Conservation (phyloP, 768 basidiomycete genomes). For the Rossbeevera mucosa region DNA sequence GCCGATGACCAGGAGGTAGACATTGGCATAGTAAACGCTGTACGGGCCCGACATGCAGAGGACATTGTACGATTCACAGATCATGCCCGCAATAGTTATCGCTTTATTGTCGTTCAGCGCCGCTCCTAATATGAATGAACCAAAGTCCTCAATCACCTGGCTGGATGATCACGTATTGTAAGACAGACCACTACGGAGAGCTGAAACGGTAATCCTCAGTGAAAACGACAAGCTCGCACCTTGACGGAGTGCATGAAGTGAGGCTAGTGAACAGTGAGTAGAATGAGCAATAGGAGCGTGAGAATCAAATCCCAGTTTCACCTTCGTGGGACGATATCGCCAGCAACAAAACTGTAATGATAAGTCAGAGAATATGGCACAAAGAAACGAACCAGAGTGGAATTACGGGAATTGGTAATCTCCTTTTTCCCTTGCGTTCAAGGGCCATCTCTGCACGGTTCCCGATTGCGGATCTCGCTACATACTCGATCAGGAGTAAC, state of each 20-base stretch:
- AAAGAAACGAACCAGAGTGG: neutral
- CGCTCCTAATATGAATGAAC: neutral
- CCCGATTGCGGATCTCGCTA: slow-evolving; percentile 63
- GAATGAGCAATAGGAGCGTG: slow-evolving; percentile 4
- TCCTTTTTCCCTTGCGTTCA: slow-evolving; percentile 70
- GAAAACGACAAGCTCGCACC: slow-evolving; percentile 34
- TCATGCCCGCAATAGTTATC: slow-evolving; percentile 67
- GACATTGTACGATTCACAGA: slow-evolving; percentile 64
- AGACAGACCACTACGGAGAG: slow-evolving; percentile 63
- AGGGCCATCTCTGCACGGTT: slow-evolving; percentile 65
- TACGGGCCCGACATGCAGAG: slow-evolving; percentile 65
- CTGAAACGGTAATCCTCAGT: neutral
- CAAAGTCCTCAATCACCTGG: slow-evolving; percentile 33
- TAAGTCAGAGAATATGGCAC: neutral
- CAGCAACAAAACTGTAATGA: slow-evolving; percentile 66
- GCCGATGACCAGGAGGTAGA: slow-evolving; percentile 69
- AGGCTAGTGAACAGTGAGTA: slow-evolving; percentile 35
- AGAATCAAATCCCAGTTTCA: slow-evolving; percentile 16
- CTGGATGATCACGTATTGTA: slow-evolving; percentile 82
- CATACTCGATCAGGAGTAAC: slow-evolving; percentile 79
- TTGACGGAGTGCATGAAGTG: slow-evolving; percentile 90
- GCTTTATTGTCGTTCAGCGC: slow-evolving; percentile 12
- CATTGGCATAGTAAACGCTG: slow-evolving; percentile 56
- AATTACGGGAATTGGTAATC: slow-evolving; percentile 65
- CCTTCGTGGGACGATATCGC: slow-evolving; percentile 80